phyloP scores from a whole-genome alignment of 75 land plant species.

The Azolla pinnata region DNA sequence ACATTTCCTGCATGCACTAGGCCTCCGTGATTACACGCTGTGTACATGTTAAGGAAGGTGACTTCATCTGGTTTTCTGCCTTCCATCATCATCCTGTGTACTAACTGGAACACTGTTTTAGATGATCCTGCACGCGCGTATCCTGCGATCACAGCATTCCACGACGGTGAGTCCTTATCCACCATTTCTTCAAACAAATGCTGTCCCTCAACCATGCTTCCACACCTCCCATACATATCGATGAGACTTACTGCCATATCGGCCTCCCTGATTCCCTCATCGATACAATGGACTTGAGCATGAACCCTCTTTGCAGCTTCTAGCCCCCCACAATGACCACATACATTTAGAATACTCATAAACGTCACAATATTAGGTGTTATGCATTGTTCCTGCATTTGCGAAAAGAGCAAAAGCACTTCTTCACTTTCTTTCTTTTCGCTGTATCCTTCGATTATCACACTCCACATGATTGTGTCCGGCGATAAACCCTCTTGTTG shows the following conservation, averaged over 20 bases:
- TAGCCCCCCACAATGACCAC: background rate
- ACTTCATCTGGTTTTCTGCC: constrained; percentile 15
- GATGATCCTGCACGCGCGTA: background rate
- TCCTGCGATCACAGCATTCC: constrained; percentile 11
- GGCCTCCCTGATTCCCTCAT: background rate
- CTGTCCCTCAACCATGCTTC: constrained; percentile 7
- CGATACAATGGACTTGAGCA: background rate
- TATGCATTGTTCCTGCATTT: background rate
- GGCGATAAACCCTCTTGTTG: constrained; percentile 13
- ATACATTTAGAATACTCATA: constrained; percentile 6
- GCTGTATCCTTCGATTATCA: constrained; percentile 7
- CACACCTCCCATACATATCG: constrained; percentile 18
- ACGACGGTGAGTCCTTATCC: constrained; percentile 4
- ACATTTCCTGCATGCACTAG: no score
- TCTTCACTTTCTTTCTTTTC: constrained; percentile 3
- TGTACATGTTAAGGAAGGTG: no score
- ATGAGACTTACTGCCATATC: constrained; percentile 8
- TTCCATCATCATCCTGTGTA: constrained; percentile 11
- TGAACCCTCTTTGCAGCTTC: background rate
- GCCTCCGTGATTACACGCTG: no score
- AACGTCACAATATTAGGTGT: constrained; percentile 6
- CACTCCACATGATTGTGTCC: constrained; percentile 11
- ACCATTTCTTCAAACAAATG: constrained; percentile 7
- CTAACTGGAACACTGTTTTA: constrained; percentile 1
- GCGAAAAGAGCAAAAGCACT: constrained; percentile 1